These are phyloP conservation scores for Euryodendron excelsum DNA, from an alignment of 148 eudicot species.

Conservation along the genomic window DNA sequence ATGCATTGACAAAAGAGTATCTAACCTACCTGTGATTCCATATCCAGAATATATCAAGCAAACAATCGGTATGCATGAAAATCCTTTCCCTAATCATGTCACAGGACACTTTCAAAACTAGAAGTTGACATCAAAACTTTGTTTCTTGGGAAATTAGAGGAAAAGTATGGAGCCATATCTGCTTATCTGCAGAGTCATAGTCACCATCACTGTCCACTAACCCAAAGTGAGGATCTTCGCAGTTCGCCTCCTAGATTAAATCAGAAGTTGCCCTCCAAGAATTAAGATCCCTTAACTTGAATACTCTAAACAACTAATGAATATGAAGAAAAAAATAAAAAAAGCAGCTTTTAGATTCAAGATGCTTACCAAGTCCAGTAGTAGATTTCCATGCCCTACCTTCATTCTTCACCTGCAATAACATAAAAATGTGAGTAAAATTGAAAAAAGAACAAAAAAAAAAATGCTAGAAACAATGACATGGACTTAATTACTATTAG, in stretches of 20 bases:
- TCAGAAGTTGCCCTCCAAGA: background rate
- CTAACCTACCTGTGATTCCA: too few species aligned
- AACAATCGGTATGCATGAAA: too few species aligned
- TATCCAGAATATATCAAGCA: too few species aligned
- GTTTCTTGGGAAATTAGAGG: too few species aligned
- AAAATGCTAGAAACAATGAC: too few species aligned
- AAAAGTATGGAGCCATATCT: too few species aligned
- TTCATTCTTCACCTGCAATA: slow-evolving; percentile 44
- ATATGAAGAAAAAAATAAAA: too few species aligned
- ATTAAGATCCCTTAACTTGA: background rate
- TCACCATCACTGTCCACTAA: slow-evolving; percentile 35
- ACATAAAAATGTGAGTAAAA: background rate
- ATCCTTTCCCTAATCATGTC: too few species aligned
- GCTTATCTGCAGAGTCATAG: slow-evolving; percentile 25
- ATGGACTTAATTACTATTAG: background rate
- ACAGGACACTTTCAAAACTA: too few species aligned
- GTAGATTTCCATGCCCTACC: slow-evolving; percentile 40
- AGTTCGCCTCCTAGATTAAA: slow-evolving; percentile 35
- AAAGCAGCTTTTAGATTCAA: background rate
- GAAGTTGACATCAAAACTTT: too few species aligned
- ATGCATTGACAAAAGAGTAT: too few species aligned
- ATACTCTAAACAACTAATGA: background rate
- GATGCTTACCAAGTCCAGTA: slow-evolving; percentile 44
- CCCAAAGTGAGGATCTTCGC: slow-evolving; percentile 29
- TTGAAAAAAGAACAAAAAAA: too few species aligned